phyloP scores from a whole-genome alignment of 257 asterid genomes.

The Plantago ovata region DNA sequence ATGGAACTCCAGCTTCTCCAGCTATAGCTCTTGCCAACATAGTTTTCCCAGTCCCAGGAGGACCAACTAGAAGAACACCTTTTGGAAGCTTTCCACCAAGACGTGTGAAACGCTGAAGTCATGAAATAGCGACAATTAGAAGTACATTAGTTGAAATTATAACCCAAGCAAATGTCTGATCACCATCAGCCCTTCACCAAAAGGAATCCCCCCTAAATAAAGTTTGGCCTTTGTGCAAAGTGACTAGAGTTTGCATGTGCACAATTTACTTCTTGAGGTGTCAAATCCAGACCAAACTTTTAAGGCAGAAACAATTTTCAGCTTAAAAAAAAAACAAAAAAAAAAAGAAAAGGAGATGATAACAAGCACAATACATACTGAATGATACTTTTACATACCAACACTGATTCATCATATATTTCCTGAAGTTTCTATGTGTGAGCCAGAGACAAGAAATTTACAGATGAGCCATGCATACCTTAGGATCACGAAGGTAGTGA shows the following conservation, averaged over 20 bases:
- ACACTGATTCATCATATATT: constrained; percentile 2
- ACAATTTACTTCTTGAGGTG: too few species aligned
- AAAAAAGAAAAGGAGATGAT: too few species aligned
- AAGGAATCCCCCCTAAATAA: too few species aligned
- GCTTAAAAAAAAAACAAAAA: too few species aligned
- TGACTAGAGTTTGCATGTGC: too few species aligned
- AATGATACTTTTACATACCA: too few species aligned
- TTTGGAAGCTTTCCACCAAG: constrained; percentile 99
- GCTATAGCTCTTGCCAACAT: constrained; percentile 99
- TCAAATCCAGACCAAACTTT: too few species aligned
- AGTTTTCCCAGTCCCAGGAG: constrained; percentile 97
- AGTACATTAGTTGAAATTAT: constrained; percentile 7
- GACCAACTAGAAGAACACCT: constrained; percentile 92
- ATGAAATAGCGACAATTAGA: constrained; percentile 26
- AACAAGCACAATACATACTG: too few species aligned
- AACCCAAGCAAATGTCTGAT: constrained; percentile 4
- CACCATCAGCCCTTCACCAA: too few species aligned
- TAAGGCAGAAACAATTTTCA: too few species aligned
- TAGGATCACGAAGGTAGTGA: constrained; percentile 97
- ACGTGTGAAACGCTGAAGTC: constrained; percentile 79
- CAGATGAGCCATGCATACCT: constrained; percentile 40
- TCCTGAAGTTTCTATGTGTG: constrained; percentile 1
- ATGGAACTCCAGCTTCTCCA: constrained; percentile 98
- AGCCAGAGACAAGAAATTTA: background rate
- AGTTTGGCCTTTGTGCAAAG: too few species aligned